Base-by-base conservation (phyloP, 1,284 basidiomycete genomes). In the Trametes versicolor region DNA sequence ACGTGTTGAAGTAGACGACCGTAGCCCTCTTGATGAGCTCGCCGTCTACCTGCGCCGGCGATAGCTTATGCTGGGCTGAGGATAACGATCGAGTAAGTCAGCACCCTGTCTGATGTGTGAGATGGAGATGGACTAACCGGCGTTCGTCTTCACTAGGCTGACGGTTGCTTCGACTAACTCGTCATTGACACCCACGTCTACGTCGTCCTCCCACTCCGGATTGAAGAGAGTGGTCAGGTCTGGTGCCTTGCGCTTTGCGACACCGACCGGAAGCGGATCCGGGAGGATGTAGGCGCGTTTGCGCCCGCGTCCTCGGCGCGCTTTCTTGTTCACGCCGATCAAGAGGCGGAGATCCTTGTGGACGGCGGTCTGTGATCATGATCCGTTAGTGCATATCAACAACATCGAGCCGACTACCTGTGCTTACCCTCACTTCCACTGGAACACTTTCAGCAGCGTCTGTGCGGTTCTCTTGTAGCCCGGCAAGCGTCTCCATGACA, bases 221-320 rank as follows among this genome's bases (percentile, higher is more conserved):
- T 59, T 58, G 36, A 17, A 58, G 10, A 58, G 47, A 10, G 23
- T 34, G 1, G 47, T 41, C 21, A 43, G 45, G 13, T 58, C 47
- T 0, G 15, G 57, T 3, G 57, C 57, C 25, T 8, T 27, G 1
- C 57, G 48, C 1, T 9, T 5, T 4, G 43, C 43, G 5, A 10
- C n/a, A 17, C 43, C 55, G 1, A 27, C 15, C 43, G 15, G 8
- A 19, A 57, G 43, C 17, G 55, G 55, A 17, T 36, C 10, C 0
- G 55, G 55, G 12, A 57, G 43, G n/a, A 52, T 32, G 45, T 48
- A 48, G 7, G 45, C 45, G 2, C 25, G 4, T 21, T 48, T 48
- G 1, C 45, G 45, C 21, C 41, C 41, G 6, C 19, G 41, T n/a
- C 41, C 41, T 13, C 41, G 9, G 41, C 41, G 41, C 4, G 41